Evolutionary conservation across 1,139 yeast species (phyloP).

Genomic region (Scheffersomyces lignicola): DNA sequence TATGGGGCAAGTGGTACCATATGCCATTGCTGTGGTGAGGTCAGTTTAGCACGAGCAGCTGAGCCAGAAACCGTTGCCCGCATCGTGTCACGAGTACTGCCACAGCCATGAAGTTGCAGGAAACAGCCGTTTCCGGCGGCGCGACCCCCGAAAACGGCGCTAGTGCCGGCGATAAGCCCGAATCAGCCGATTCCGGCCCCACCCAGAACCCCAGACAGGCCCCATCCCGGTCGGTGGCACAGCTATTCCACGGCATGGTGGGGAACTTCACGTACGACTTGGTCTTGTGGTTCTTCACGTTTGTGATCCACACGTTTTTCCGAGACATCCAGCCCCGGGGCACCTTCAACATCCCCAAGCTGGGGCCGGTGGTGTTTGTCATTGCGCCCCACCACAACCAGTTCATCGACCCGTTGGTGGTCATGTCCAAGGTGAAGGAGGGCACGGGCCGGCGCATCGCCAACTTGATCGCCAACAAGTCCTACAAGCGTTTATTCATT

Average conservation of each 20-base stretch:
- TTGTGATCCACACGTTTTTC: slow-evolving; percentile 43
- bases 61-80: too few relatives aligned
- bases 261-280: slow-evolving; percentile 28
- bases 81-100: too few relatives aligned
- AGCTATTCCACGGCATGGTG: slow-evolving; percentile 5
- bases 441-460: slow-evolving; percentile 44
- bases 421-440: slow-evolving; percentile 39
- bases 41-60: too few relatives aligned
- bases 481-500: slow-evolving; percentile 51
- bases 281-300: slow-evolving; percentile 35
- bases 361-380: slow-evolving; percentile 44
- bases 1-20: too few relatives aligned
- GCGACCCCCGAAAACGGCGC: too few relatives aligned
- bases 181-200: too few relatives aligned
- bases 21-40: too few relatives aligned
- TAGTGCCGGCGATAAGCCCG: too few relatives aligned
- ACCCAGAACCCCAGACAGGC: too few relatives aligned
- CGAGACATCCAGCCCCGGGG: slow-evolving; percentile 44
- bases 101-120: too few relatives aligned
- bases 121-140: too few relatives aligned
- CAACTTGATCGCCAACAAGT: slow-evolving; percentile 64
- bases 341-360: slow-evolving; percentile 38
- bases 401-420: slow-evolving; percentile 44
- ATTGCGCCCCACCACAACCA: slow-evolving; percentile 51
- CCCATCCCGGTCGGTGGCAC: background rate